phyloP scores from a whole-genome alignment of 2,329 filamentous ascomycete genomes.

The Didymella segeticola region DNA sequence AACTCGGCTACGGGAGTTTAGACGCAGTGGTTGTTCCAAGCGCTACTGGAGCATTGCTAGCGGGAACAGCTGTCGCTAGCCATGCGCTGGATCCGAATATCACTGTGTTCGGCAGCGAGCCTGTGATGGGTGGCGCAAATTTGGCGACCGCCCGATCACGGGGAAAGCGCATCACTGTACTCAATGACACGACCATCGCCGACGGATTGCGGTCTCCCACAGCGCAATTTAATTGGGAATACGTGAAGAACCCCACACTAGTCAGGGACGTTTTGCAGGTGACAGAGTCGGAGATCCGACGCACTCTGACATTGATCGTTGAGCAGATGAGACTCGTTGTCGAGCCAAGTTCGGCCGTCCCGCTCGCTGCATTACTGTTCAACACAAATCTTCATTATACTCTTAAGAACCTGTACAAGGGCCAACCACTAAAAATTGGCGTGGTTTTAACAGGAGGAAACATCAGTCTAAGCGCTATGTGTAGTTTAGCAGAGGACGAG shows the following conservation, averaged over 20 bases:
- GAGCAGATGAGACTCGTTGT: not conserved
- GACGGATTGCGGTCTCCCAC: not conserved
- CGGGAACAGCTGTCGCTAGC: not conserved
- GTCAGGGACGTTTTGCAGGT: not conserved
- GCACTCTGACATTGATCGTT: not conserved
- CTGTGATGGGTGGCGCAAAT: not conserved
- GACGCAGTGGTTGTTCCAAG: conserved; percentile 1
- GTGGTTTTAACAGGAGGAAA: not conserved
- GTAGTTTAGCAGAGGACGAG: not conserved
- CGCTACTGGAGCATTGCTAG: conserved; percentile 1
- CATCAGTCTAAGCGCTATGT: not conserved
- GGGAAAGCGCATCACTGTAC: not conserved
- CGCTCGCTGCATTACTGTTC: not conserved
- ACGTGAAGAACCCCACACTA: not conserved
- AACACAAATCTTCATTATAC: not conserved
- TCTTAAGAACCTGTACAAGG: not conserved
- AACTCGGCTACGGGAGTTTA: not conserved
- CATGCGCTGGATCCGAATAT: not conserved
- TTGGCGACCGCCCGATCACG: not conserved
- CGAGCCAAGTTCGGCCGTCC: not conserved
- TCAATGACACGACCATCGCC: not conserved
- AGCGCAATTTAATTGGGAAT: not conserved
- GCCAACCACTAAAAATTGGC: not conserved
- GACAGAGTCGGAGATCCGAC: not conserved
- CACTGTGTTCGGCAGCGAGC: not conserved